Base-by-base conservation (phyloP, 768 basidiomycete genomes). In the Lactarius sanguifluus region DNA sequence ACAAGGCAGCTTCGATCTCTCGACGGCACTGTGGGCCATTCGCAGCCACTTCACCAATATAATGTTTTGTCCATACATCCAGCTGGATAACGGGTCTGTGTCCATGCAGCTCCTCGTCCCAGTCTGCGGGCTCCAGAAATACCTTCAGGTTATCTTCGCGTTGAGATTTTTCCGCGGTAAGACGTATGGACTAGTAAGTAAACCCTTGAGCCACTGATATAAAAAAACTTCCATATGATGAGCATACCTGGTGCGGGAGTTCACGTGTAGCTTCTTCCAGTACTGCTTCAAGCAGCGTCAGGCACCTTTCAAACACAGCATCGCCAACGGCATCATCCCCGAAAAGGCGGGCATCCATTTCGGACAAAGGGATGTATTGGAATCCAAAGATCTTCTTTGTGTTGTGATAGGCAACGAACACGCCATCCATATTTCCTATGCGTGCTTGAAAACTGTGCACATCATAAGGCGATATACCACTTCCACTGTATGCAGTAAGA, bases 401-500 rank as follows among this genome's bases (percentile, higher is more conserved):
- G 68, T 96, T 97, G 73, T 94, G 92, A 73, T 91, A 93, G 25
- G 92, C 88, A 45, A 94, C 86, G 66, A 94, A 81, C 9, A 98
- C 89, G 18, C 96, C 96, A 73, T 97, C 95, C 96, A 98, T 98
- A 73, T 89, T 87, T 10, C 96, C 96, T 67, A 99, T 98, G 5
- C 96, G 88, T 2, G 85, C 96, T 81, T 99, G 96, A 79, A 98
- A 90, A 69, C 92, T 94, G 69, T 16, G 66, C n/a, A 50, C 28
- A 40, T 59, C 61, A 59, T 59, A 20, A 64, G 47, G 52, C 50
- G 45, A 45, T 55, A 36, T 28, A 2, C 30, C 40, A 36, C 40
- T 45, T 56, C 57, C 62, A 54, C 47, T 25, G 1, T 25, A 23
- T 5, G 12, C 20, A 50, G n/a, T 28, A 38, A 55, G 25, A n/a